Evolutionary conservation across 805 yeast genomes (phyloP).

Genomic region (Candida pseudoglaebosa): DNA sequence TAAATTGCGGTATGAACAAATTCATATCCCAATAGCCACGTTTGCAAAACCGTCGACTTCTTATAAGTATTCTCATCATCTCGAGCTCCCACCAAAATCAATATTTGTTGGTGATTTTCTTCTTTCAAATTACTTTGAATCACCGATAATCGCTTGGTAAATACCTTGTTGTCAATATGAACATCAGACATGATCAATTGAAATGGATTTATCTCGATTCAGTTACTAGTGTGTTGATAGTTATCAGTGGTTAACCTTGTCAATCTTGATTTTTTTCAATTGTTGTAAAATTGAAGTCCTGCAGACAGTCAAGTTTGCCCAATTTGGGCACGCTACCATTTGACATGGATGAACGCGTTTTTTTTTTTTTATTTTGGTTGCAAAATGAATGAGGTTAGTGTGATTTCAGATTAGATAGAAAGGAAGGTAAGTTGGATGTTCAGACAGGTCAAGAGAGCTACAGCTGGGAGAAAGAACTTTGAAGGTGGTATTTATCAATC

Average conservation of each 20-base stretch:
- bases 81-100: slow-evolving; percentile 77
- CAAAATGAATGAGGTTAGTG: no score
- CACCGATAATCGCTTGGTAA: slow-evolving; percentile 49
- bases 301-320: background rate
- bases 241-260: background rate
- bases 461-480: slow-evolving; percentile 69
- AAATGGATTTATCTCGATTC: no score
- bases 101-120: slow-evolving; percentile 22
- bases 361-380: background rate
- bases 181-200: slow-evolving; percentile 51
- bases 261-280: background rate
- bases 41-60: slow-evolving; percentile 80
- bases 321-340: background rate
- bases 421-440: slow-evolving; percentile 42
- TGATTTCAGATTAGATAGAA: no score
- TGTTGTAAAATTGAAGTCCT: background rate
- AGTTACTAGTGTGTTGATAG: background rate
- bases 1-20: slow-evolving; percentile 86
- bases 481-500: slow-evolving; percentile 29
- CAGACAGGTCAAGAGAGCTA: slow-evolving; percentile 69
- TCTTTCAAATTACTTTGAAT: slow-evolving; percentile 31
- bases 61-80: slow-evolving; percentile 88
- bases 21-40: slow-evolving; percentile 92
- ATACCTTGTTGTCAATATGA: slow-evolving; percentile 47
- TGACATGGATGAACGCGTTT: background rate